These are phyloP conservation scores for Ganoderma leucocontextum DNA, from an alignment of 1,284 basidiomycete genomes.

Conservation along the genomic window DNA sequence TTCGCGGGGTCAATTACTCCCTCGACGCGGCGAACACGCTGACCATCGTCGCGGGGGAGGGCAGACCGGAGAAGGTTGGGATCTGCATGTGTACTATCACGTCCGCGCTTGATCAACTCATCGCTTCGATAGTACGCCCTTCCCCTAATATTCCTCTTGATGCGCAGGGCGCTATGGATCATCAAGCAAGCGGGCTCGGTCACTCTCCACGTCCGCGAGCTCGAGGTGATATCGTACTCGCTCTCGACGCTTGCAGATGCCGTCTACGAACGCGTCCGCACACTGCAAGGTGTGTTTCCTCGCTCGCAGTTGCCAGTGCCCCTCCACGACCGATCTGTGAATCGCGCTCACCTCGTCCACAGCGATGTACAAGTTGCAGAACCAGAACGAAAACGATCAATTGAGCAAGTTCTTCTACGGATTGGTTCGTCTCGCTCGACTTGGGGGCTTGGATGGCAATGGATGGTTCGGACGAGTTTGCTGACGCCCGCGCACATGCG, in stretches of 20 bases:
- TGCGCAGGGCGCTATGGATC: conserved; percentile 16
- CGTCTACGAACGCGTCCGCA: conserved; percentile 7
- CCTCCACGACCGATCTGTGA: neutral
- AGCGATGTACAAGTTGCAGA: conserved; percentile 47
- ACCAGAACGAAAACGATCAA: conserved; percentile 34
- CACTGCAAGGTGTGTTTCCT: conserved; percentile 10
- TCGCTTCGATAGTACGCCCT: conserved; percentile 15
- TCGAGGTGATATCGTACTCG: conserved; percentile 1
- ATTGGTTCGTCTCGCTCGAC: conserved; percentile 38
- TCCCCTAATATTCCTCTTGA: conserved; percentile 25
- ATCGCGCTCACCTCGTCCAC: neutral
- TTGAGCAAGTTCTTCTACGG: conserved; percentile 39
- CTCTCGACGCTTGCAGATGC: neutral
- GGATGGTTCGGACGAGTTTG: neutral
- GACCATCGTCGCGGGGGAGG: conserved; percentile 27
- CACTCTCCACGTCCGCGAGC: conserved; percentile 18
- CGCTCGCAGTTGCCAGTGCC: neutral
- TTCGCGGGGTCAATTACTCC: conserved; percentile 33
- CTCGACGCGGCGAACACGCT: conserved; percentile 38
- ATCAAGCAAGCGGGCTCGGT: conserved; percentile 8
- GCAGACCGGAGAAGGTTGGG: conserved; percentile 36
- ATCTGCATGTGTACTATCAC: neutral
- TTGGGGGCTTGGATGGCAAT: neutral
- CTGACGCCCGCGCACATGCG: neutral
- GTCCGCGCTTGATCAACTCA: neutral